Conservation (phyloP, 1,284 basidiomycete genomes). For the Irpex sp. region DNA sequence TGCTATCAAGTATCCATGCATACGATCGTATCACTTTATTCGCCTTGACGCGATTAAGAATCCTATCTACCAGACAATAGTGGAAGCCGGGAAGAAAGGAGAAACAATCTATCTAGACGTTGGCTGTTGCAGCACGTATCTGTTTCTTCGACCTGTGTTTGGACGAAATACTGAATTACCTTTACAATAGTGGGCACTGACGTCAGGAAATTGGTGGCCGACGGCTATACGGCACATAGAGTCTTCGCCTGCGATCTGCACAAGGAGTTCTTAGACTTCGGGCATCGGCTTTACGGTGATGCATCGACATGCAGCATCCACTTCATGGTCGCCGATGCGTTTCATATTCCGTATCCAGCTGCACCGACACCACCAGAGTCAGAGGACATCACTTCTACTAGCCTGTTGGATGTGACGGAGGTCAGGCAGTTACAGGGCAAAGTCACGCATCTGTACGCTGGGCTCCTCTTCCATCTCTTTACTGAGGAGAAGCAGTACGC, state of each 20-base stretch:
- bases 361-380: background rate
- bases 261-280: background rate
- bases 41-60: background rate
- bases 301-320: background rate
- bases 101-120: background rate
- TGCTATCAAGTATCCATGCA: background rate
- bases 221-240: background rate
- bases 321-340: background rate
- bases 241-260: background rate
- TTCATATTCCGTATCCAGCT: background rate
- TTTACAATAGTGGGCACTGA: background rate
- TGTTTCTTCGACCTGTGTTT: background rate
- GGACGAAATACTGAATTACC: background rate
- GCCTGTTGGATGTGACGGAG: background rate
- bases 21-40: background rate
- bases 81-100: background rate
- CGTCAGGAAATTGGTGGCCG: background rate
- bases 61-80: background rate
- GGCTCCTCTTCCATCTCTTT: background rate
- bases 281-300: background rate
- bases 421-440: background rate
- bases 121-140: background rate
- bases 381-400: background rate
- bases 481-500: background rate
- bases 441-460: background rate